Base-by-base conservation (phyloP, 805 yeast species). In the Wickerhamomyces hampshirensis region DNA sequence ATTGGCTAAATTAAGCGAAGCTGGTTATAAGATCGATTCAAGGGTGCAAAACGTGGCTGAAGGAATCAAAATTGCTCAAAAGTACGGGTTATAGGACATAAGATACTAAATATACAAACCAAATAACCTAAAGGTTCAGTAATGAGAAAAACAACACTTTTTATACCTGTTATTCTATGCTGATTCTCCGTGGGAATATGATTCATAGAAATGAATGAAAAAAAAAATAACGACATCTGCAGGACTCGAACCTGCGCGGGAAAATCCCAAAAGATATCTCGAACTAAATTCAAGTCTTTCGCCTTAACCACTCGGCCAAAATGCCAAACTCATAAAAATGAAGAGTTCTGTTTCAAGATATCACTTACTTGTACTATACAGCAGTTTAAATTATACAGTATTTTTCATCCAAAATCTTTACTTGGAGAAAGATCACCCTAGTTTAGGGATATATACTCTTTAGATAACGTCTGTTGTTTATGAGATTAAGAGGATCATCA, bases 21-120 rank as follows among this genome's bases (percentile, higher is more conserved):
- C 84, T 58, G 96, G 96, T 1, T 86, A 76, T 57, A 73, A 73
- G 21, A 65, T 91, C 23, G 98, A 93, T 62, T 91, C 96, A 1
- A 76, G 95, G 46, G 78, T 93, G 38, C 88, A 84, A 56, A 86
- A 84, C 51, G 73, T 88, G 33, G 94, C 96, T 11, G 78, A 79
- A 37, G 98, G 98, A 5, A 67, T 87, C 34, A 68, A 68, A 42
- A 50, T 84, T 15, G 82, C 88, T 1, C 59, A 61, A 39, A 48
- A 55, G 35, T 64, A 55, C 36, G 46, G 46, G n/a, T 23, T 53
- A 16, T 51, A n/a, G n/a, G n/a, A n/a, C n/a, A 10, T 26, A 26
- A 9, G 24, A 14, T 8, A 18, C 4, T n/a, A 31, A 13, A 23
- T 11, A 23, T 4, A 31, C 6, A 7, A 13, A 9, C 21, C 14